Percentiles rank a stretch among this genome's conserved stretches.
Evolutionary conservation across 768 basidiomycete genomes (phyloP).

Genomic region (Podaxis sp.): DNA sequence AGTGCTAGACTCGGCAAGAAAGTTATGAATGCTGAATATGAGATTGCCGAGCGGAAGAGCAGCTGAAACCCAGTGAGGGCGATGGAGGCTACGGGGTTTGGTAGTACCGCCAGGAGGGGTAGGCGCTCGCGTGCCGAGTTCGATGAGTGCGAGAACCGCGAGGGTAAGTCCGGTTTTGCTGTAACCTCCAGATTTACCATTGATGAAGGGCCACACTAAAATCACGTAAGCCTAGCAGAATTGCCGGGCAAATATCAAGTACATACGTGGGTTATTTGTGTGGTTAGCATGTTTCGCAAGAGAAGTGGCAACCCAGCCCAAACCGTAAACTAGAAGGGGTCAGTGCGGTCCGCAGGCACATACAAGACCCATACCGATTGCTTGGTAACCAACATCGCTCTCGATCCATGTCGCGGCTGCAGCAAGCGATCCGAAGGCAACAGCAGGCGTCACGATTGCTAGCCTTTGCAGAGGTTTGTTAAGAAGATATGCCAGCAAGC

Average conservation of each 20-base stretch:
- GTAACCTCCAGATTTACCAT: conserved; percentile 63
- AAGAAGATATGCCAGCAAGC: conserved; percentile 14
- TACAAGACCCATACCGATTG: conserved; percentile 32
- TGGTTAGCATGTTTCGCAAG: conserved; percentile 77
- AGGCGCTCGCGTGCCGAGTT: conserved; percentile 46
- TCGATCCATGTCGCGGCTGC: background rate
- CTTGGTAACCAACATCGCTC: conserved; percentile 44
- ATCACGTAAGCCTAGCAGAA: background rate
- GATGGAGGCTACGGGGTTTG: background rate
- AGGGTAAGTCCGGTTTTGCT: conserved; percentile 66
- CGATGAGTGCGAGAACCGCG: conserved; percentile 56
- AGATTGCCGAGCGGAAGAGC: conserved; percentile 66
- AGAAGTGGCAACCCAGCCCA: conserved; percentile 67
- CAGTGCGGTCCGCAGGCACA: background rate
- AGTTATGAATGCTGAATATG: conserved; percentile 70
- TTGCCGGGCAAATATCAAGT: conserved; percentile 10
- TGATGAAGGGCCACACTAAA: conserved; percentile 77
- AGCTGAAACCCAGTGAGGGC: conserved; percentile 20
- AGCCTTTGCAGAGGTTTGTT: conserved; percentile 17
- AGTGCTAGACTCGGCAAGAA: conserved; percentile 75
- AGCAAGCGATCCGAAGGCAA: conserved; percentile 5
- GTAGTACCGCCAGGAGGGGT: background rate
- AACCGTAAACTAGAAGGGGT: conserved; percentile 49
- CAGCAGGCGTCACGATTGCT: conserved; percentile 10
- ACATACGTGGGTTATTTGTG: conserved; percentile 74